Evolutionary conservation across 371 early-diverging fungal species (phyloP), one percentile per base, ranked within the genome.

Genomic region (Apophysomyces trapeziformis): DNA sequence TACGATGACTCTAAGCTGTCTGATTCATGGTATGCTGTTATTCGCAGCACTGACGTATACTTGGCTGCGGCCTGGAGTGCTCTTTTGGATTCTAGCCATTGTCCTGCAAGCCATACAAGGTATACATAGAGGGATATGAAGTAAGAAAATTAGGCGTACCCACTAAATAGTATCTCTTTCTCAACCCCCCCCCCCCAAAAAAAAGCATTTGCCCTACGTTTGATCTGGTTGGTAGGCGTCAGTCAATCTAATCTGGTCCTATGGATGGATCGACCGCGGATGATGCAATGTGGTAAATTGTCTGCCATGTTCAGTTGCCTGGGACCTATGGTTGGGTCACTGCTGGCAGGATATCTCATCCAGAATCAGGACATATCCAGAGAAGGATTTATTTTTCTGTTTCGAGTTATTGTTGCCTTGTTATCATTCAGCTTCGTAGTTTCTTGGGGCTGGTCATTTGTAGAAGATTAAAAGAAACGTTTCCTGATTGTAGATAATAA

Each of bases 401-500:
- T 60, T 47, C 73, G 75, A 35, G 62, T 58, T 13, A 63, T 69
- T 18, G 70, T 80, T 21, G 75, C 69, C 1, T 32, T 75, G 1
- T 63, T 68, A 4, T 66, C 75, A 26, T 58, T 75, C 5, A 80
- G 80, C 58, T 77, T 77, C 46, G 74, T 80, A 35, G 58, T 75
- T 5, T 71, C 80, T 21, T 80, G 80, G 80, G 80, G 80, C n/a
- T 77, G 77, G 80, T 73, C 73, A 18, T 62, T 70, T 13, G 60
- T 66, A 9, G 72, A 77, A 44, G 54, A 50, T 21, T 50, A 50
- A 50, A 50, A 50, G 7, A 16, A 26, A 26, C 32, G 32, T 1
- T 26, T 26, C 32, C 32, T 26, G 32, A 26, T 26, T 41, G 54
- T 50, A 50, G 11, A 50, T 50, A 50, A 50, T 18, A n/a, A 9